Percentiles rank a stretch among this genome's conserved stretches.
Conservation (phyloP, 1,284 basidiomycete species). For the Coniophora puteana region DNA sequence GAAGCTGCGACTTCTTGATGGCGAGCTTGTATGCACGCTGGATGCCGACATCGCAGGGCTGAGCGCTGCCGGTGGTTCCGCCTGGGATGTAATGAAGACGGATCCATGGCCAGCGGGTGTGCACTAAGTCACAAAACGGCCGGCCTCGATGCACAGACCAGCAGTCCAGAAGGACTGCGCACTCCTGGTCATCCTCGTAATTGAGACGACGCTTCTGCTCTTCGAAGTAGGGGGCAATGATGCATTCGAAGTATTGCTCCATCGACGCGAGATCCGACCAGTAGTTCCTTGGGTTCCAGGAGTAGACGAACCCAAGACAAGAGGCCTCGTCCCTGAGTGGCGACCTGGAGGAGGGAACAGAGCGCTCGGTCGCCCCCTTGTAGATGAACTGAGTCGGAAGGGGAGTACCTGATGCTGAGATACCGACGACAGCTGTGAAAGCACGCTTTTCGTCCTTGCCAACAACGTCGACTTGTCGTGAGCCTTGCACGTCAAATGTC, state of each 20-base stretch:
- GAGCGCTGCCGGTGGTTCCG: slow-evolving; percentile 18
- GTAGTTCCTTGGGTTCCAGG: slow-evolving; percentile 30
- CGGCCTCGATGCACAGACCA: slow-evolving; percentile 35
- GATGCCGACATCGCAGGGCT: slow-evolving; percentile 25
- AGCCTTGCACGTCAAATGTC: slow-evolving; percentile 26
- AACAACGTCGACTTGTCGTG: slow-evolving; percentile 28
- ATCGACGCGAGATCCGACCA: slow-evolving; percentile 36
- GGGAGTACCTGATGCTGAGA: slow-evolving; percentile 21
- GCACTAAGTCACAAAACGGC: slow-evolving; percentile 25
- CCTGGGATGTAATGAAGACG: slow-evolving; percentile 15
- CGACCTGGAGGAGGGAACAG: slow-evolving; percentile 16
- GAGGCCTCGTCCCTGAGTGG: slow-evolving; percentile 19
- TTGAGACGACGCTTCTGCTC: slow-evolving; percentile 13
- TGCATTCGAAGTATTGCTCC: slow-evolving; percentile 26
- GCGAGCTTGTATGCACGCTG: slow-evolving; percentile 22
- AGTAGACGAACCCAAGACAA: slow-evolving; percentile 21
- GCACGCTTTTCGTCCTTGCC: slow-evolving; percentile 34
- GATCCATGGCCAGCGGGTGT: too few species aligned
- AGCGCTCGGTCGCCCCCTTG: slow-evolving; percentile 19
- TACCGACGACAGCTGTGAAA: slow-evolving; percentile 29
- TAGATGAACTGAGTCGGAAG: slow-evolving; percentile 31
- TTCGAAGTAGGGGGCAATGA: slow-evolving; percentile 32
- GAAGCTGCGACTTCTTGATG: slow-evolving; percentile 12
- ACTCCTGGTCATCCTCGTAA: slow-evolving; percentile 12
- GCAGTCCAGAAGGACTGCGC: slow-evolving; percentile 29